Evolutionary conservation across 2,329 filamentous ascomycete genomes (phyloP), one percentile per base, ranked within the genome.

Genomic region (Apiospora pterosperma): DNA sequence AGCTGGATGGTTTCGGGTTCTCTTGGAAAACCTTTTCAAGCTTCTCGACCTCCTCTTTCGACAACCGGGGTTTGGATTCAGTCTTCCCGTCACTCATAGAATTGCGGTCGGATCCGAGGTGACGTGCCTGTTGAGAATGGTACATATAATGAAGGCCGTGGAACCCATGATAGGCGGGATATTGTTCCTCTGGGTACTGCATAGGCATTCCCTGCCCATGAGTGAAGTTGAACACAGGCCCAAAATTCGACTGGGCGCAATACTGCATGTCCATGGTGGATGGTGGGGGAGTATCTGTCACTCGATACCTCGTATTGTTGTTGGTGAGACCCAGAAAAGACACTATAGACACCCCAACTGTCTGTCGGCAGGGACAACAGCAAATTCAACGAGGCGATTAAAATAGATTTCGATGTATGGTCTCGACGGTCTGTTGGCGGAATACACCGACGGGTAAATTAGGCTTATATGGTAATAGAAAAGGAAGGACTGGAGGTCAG

Each of bases 41-140:
- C 59, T 85, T 75, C 78, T 98, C 94, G 69, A 95, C 85, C 72
- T 93, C 86, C 62, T 93, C 88, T 71, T 91, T 86, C 61, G 92
- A 90, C 69, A 90, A 82, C 61, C 91, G 92, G 1, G 81, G 76
- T 31, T 64, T 89, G 81, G 74, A 76, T 62, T 76, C 74, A 55
- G 73, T 71, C 67, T 76, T 76, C 58, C 71, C 69, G 28, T 76
- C 74, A 52, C 66, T 68, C 61, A 72, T 61, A 8, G 64, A 62
- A 59, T 65, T 68, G 59, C 70, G 70, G 19, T 76, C 74, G 42
- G 68, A 34, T 61, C 72, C 67, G 41, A 73, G 65, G 31, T 71
- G 70, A 21, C 71, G 70, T 58, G 69, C 69, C 60, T 72, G 66
- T 59, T 72, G 71, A 52, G 72, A 71, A 55, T 69, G 69, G 62